A percentile compares a stretch with the other conserved stretches of the same genome.
Conservation (phyloP, 192 early-diverging fungal genomes). For the Blastocladiella britannica region DNA sequence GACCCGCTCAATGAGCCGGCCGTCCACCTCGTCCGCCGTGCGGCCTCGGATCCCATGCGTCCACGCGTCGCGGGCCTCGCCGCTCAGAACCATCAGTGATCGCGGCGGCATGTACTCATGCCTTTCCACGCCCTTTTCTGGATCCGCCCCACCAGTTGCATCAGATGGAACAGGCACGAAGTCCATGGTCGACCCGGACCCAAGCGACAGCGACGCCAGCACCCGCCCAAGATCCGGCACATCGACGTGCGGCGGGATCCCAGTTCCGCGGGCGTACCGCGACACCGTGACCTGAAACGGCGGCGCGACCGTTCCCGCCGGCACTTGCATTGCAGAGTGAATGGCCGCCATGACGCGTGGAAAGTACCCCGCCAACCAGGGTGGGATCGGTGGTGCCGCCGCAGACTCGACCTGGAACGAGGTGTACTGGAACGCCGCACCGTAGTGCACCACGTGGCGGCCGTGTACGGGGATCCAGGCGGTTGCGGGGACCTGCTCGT, state of each 20-base stretch:
- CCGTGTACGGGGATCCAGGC: neutral
- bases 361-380: neutral
- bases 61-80: neutral
- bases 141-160: too few species aligned
- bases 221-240: neutral
- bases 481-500: neutral
- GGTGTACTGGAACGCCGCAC: neutral
- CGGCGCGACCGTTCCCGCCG: too few species aligned
- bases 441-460: neutral
- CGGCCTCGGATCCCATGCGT: neutral
- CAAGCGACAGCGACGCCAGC: neutral
- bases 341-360: neutral
- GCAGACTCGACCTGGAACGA: neutral
- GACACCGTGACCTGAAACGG: neutral
- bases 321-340: too few species aligned
- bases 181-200: neutral
- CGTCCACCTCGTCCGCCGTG: neutral
- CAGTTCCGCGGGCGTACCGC: neutral
- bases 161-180: too few species aligned
- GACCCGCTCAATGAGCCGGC: neutral
- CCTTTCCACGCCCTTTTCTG: neutral
- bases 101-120: neutral
- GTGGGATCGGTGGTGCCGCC: neutral
- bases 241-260: neutral
- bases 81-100: neutral